Conservation (phyloP, 192 early-diverging fungal genomes). For the Coemansia sp. region DNA sequence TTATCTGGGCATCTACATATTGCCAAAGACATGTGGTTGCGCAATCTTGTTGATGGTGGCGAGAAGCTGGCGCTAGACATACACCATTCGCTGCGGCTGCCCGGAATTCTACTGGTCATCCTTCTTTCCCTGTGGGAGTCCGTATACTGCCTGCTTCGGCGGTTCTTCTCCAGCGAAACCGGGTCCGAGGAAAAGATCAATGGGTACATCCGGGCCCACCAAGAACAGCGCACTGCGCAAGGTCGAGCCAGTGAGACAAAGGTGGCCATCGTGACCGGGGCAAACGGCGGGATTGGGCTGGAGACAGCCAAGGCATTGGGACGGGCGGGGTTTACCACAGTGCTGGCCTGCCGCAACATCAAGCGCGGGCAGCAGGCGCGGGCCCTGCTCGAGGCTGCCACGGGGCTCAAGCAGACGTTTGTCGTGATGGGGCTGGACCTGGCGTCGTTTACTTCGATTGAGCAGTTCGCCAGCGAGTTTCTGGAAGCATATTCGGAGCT, state of each 20-base stretch:
- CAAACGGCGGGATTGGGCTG: conserved; percentile 56
- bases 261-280: conserved; percentile 50
- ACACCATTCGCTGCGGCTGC: conserved; percentile 14
- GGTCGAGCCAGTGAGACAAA: not conserved
- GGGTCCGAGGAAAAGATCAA: conserved; percentile 22
- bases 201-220: conserved; percentile 17
- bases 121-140: conserved; percentile 22
- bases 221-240: conserved; percentile 1
- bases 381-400: conserved; percentile 1
- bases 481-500: conserved; percentile 4
- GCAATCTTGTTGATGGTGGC: conserved; percentile 7
- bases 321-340: conserved; percentile 47
- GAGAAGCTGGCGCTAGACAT: conserved; percentile 12
- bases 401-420: conserved; percentile 22
- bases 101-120: conserved; percentile 12
- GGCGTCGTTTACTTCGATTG: conserved; percentile 47
- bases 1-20: too few relatives aligned
- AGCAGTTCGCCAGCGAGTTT: conserved; percentile 35
- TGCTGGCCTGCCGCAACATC: conserved; percentile 43
- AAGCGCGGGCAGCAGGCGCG: conserved; percentile 22
- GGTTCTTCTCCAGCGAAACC: conserved; percentile 14
- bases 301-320: conserved; percentile 56
- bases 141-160: conserved; percentile 25
- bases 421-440: conserved; percentile 50
- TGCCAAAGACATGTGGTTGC: conserved; percentile 15